Conservation (phyloP, 371 early-diverging fungal genomes). For the Sporodiniella umbellata region DNA sequence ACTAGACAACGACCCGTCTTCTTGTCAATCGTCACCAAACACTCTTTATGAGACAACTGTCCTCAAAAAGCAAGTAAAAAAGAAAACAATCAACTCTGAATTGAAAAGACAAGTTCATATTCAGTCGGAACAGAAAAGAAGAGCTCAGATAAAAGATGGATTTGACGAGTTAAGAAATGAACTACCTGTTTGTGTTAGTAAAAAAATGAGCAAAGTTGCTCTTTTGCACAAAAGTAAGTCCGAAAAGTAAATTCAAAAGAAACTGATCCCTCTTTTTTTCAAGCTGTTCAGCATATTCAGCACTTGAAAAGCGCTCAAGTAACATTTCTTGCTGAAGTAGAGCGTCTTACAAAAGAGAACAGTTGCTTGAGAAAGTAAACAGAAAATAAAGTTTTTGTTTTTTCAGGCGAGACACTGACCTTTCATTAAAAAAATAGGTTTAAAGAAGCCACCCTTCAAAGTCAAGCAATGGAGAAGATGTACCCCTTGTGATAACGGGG, state of each 20-base stretch:
- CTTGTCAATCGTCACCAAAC: no score
- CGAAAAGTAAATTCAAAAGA: neutral
- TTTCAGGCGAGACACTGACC: no score
- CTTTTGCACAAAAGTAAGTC: constrained; percentile 37
- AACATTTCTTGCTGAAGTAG: constrained; percentile 33
- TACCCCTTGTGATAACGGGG: constrained; percentile 1
- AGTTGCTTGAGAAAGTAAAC: constrained; percentile 34
- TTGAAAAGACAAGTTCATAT: constrained; percentile 44
- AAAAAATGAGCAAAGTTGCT: constrained; percentile 36
- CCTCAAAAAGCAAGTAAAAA: no score
- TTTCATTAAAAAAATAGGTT: constrained; percentile 9
- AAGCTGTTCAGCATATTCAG: constrained; percentile 40
- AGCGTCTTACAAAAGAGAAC: constrained; percentile 34
- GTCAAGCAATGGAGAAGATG: constrained; percentile 31
- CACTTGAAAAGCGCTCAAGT: constrained; percentile 33
- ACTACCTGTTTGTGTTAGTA: constrained; percentile 28
- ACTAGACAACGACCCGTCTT: no score
- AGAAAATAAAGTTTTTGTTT: no score
- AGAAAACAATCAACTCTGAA: constrained; percentile 10
- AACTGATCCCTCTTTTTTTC: neutral
- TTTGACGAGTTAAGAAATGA: constrained; percentile 34
- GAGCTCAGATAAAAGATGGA: constrained; percentile 46
- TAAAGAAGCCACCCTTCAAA: constrained; percentile 27
- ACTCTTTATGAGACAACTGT: no score
- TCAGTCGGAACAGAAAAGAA: constrained; percentile 45